Base-by-base conservation (phyloP, 164 flowering plant species). In the Euptelea pleiosperma region DNA sequence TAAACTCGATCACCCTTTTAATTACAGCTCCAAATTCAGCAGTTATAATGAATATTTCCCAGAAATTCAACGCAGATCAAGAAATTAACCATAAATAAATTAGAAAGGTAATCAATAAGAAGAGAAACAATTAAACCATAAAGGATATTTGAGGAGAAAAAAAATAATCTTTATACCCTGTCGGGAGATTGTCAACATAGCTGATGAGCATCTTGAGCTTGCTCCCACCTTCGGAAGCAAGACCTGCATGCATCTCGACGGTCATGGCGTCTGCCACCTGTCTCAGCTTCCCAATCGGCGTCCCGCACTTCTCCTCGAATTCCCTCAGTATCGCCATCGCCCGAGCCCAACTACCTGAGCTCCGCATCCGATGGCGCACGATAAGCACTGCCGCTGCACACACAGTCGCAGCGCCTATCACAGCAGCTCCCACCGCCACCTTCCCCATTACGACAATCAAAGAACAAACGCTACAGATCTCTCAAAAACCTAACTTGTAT, bases 131-230 rank as follows among this genome's bases (percentile, higher is more conserved):
- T 21, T 31, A 16, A 2, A 44, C 21, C 16, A 2, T 3, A 16
- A 48, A 63, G 6, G 9, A 25, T n/a, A n/a, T n/a, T n/a, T n/a
- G 29, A 28, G 64, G 0, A 26, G 34, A 58, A 46, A 7, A 46
- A 45, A 14, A 0, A 36, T 35, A 3, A 16, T 18, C 9, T 12
- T 22, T 9, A 3, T 65, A 91, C 98, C 98, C 98, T 16, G 87
- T 73, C 21, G 98, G 96, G 18, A 92, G 95, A 61, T 81, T 89
- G 41, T 92, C 95, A 15, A 86, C 95, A 58, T 74, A 89, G 81
- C 93, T 87, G 57, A 92, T 85, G 18, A 92, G 64, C 98, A 92
- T 92, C 82, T 89, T 92, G 60, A 92, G 91, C 79, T 85, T 87
- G 69, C 87, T 87, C 4, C 96, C 96, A 14, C 93, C 93, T 44